Evolutionary conservation across 2,329 filamentous ascomycete species (phyloP).

Genomic region (Fusarium luffae): DNA sequence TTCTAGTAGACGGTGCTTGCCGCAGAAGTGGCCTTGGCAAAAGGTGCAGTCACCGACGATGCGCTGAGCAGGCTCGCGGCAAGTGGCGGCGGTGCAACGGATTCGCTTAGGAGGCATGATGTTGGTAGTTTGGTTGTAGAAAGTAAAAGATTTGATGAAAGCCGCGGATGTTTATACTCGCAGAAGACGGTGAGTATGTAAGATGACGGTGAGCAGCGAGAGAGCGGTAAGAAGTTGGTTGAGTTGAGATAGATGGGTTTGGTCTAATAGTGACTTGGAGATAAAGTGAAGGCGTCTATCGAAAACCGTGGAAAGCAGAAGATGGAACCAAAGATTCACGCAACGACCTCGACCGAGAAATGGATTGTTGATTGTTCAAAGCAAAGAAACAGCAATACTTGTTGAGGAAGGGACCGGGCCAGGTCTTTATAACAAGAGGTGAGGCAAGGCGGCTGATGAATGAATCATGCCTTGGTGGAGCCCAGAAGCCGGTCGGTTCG

Average conservation of each 20-base stretch:
- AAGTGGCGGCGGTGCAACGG: conserved; percentile 89
- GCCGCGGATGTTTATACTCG: conserved; percentile 15
- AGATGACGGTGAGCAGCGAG: conserved; percentile 5
- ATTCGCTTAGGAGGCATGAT: conserved; percentile 79
- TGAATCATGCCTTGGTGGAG: conserved; percentile 47
- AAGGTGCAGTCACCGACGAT: conserved; percentile 98
- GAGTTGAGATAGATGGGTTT: background rate
- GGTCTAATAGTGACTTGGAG: conserved; percentile 5
- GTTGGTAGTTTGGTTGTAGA: conserved; percentile 26
- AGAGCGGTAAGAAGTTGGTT: conserved; percentile 23
- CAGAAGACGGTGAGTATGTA: conserved; percentile 27
- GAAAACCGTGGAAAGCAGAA: conserved; percentile 24
- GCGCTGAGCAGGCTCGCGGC: conserved; percentile 86
- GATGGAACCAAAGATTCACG: conserved; percentile 30
- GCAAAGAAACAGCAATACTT: background rate
- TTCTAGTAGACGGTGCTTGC: conserved; percentile 92
- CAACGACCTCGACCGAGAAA: conserved; percentile 31
- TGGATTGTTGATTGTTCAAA: conserved; percentile 21
- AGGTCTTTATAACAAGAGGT: conserved; percentile 43
- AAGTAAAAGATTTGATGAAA: conserved; percentile 5
- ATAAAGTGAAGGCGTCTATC: conserved; percentile 29
- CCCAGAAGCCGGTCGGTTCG: conserved; percentile 42
- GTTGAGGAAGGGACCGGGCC: conserved; percentile 19
- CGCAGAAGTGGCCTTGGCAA: conserved; percentile 93
- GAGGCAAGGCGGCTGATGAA: conserved; percentile 45